These are phyloP conservation scores for Pichia kluyveri DNA, from an alignment of 805 yeast genomes.

Conservation along the genomic window DNA sequence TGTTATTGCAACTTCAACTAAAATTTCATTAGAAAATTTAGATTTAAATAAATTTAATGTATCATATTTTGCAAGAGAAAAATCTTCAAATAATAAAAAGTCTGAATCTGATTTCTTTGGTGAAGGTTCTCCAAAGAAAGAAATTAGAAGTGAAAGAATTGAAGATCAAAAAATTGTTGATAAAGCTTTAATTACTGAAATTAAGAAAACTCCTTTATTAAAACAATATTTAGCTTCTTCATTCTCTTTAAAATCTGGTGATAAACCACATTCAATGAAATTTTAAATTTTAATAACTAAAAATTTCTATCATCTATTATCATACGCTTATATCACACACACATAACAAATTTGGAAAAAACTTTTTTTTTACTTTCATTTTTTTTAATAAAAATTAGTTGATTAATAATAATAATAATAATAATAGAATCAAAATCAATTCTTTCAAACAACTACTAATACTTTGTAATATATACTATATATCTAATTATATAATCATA, in stretches of 20 bases:
- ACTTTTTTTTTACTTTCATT: neutral
- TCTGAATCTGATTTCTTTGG: constrained; percentile 91
- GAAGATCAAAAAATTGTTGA: constrained; percentile 96
- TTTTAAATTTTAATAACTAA: too few relatives aligned
- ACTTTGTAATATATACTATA: constrained; percentile 4
- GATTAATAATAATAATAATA: neutral
- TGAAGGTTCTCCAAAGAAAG: constrained; percentile 66
- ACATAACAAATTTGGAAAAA: neutral
- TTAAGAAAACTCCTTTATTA: constrained; percentile 95
- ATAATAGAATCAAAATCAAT: neutral
- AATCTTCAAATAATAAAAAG: constrained; percentile 61
- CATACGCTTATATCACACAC: too few relatives aligned
- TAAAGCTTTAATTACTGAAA: constrained; percentile 83
- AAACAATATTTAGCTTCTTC: constrained; percentile 93
- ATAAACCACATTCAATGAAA: constrained; percentile 96
- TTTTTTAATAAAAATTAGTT: neutral
- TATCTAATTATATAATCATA: neutral
- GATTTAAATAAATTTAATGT: constrained; percentile 87
- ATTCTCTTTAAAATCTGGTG: constrained; percentile 96
- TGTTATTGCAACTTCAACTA: constrained; percentile 97
- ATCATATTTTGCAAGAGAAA: constrained; percentile 95
- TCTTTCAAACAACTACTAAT: neutral
- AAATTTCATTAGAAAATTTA: constrained; percentile 66
- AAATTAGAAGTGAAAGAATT: constrained; percentile 87
- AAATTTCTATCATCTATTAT: too few relatives aligned